Percentiles rank a stretch among this genome's conserved stretches.
phyloP scores from a whole-genome alignment of 2,329 filamentous ascomycete species.

The Rhinocladiella similis region DNA sequence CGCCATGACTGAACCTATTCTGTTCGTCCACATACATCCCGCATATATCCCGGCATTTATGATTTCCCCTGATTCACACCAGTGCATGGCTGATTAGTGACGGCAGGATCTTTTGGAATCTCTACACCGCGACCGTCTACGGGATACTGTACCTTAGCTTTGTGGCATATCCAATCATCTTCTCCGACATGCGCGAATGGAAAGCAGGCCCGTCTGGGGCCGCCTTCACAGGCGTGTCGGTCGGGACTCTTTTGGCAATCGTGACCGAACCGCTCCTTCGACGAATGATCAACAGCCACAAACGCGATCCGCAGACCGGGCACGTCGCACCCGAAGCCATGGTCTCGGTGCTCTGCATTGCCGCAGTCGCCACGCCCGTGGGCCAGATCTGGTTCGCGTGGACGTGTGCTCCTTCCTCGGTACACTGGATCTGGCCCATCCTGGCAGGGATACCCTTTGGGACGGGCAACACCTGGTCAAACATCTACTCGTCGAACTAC shows the following conservation, averaged over 20 bases:
- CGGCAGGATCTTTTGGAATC: slow-evolving; percentile 13
- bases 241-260: slow-evolving; percentile 43
- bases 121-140: slow-evolving; percentile 71
- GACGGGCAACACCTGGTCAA: slow-evolving; percentile 59
- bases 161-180: slow-evolving; percentile 72
- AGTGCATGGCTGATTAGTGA: background rate
- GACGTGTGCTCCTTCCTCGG: slow-evolving; percentile 44
- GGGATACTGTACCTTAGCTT: slow-evolving; percentile 71
- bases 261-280: slow-evolving; percentile 65
- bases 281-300: slow-evolving; percentile 58
- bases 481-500: slow-evolving; percentile 64
- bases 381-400: slow-evolving; percentile 54
- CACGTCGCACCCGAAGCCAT: slow-evolving; percentile 59
- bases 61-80: no score
- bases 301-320: slow-evolving; percentile 69
- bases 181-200: slow-evolving; percentile 45
- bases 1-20: background rate
- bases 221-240: slow-evolving; percentile 35
- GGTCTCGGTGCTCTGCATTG: background rate
- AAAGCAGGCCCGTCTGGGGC: slow-evolving; percentile 19
- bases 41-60: no score
- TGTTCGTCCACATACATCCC: background rate
- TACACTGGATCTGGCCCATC: slow-evolving; percentile 50
- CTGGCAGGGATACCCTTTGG: slow-evolving; percentile 63
- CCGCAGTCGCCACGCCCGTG: background rate